Evolutionary conservation across 768 basidiomycete species (phyloP), one percentile per base, ranked within the genome.

Genomic region (Psilocybe subaeruginosa): DNA sequence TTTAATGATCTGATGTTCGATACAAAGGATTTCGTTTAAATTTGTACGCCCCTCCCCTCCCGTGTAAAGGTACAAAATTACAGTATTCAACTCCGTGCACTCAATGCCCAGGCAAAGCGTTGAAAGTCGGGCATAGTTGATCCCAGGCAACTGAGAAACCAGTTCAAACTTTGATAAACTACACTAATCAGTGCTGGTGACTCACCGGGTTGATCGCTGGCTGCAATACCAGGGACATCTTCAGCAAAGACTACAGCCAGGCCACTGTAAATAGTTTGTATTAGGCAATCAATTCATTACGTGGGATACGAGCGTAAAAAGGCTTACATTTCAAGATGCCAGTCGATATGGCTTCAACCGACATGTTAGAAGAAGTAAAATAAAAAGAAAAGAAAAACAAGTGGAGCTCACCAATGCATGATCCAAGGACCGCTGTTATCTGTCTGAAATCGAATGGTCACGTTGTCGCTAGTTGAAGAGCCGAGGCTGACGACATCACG

Each of bases 371-470:
- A 31, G 45, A 27, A 11, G 23, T 46, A n/a, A 11, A 29, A 30
- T 12, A 39, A 17, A 16, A 56, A n/a, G n/a, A n/a, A 29, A 29
- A 23, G 1, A 47, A 39, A 56, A 19, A 62, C 72, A 14, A 23
- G 23, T 23, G 23, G 33, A 7, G 33, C 33, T 35, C 29, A 74
- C 73, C 74, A 75, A 57, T 73, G 72, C 49, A 76, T 57, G 51
- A 76, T 68, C 80, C 85, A 86, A 17, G 82, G 82, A 16, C 86
- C 86, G 16, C 85, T 76, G 72, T 88, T 90, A 70, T 90, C 85
- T 1, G 88, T 84, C 27, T 72, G 69, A 74, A 86, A 88, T 37
- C 86, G 80, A 52, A 90, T 78, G 6, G 81, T 82, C 27, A 82
- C 79, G 17, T 76, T 75, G 61, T 79, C 78, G 12, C 58, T 62